phyloP scores from a whole-genome alignment of 1,139 yeast genomes.

The Hemisphaericaspora lyxosophila region DNA sequence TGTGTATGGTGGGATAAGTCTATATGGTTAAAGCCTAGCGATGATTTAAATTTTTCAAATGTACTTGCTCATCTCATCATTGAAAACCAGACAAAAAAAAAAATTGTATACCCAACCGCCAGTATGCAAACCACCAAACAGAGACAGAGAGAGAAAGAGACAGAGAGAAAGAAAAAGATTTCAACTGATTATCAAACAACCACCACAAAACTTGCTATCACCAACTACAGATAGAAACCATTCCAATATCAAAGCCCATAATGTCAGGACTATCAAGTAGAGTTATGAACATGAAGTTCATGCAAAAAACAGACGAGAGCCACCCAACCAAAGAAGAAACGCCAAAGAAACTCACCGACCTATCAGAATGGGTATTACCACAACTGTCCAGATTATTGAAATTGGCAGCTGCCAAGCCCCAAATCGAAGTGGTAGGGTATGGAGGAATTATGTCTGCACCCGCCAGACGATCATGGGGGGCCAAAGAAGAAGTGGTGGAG shows the following conservation, averaged over 20 bases:
- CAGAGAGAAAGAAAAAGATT: too few relatives aligned
- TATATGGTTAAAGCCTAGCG: too few relatives aligned
- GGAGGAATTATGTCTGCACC: conserved; percentile 33
- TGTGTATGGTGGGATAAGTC: neutral
- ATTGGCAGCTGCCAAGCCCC: conserved; percentile 12
- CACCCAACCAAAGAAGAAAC: conserved; percentile 15
- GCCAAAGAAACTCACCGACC: conserved; percentile 45
- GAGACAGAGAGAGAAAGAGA: too few relatives aligned
- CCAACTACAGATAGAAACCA: too few relatives aligned
- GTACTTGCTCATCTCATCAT: neutral
- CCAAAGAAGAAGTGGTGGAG: conserved; percentile 29
- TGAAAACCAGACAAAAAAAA: neutral
- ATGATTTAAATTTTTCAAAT: neutral
- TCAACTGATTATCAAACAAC: too few relatives aligned
- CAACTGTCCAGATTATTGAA: conserved; percentile 24
- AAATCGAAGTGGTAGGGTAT: conserved; percentile 36
- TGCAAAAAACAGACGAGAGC: conserved; percentile 35
- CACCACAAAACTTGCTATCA: too few relatives aligned
- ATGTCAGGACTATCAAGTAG: conserved; percentile 58
- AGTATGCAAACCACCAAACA: too few relatives aligned
- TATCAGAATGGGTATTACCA: conserved; percentile 63
- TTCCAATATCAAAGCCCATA: too few relatives aligned
- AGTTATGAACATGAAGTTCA: conserved; percentile 72
- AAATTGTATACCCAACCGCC: too few relatives aligned
- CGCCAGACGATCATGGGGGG: conserved; percentile 30